Percentiles rank a stretch among this genome's conserved stretches.
phyloP scores from a whole-genome alignment of 164 flowering plant genomes.

The Saururus chinensis region DNA sequence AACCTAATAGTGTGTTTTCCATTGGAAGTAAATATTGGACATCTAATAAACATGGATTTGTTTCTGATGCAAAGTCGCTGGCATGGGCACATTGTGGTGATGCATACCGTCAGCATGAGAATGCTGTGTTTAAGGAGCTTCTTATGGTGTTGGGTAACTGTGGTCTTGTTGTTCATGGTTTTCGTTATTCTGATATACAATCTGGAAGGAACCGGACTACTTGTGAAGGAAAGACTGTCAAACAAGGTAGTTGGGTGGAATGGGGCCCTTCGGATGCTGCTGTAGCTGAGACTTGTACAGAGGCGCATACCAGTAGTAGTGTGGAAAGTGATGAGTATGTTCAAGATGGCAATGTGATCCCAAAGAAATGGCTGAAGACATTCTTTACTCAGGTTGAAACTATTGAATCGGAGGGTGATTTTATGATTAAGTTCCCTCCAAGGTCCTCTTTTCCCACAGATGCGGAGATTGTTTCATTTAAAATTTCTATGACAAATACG shows the following conservation, averaged over 20 bases:
- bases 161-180: conserved; percentile 82
- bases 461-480: conserved; percentile 67
- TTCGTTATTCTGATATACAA: conserved; percentile 23
- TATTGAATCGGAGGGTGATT: conserved; percentile 34
- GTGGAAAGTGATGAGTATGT: conserved; percentile 13
- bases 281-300: conserved; percentile 10
- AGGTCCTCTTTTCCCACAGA: conserved; percentile 46
- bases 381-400: conserved; percentile 50
- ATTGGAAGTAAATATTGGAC: conserved; percentile 13
- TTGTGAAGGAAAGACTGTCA: conserved; percentile 18
- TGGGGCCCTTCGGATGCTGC: conserved; percentile 60
- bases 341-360: conserved; percentile 10
- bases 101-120: conserved; percentile 40
- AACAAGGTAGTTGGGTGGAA: conserved; percentile 70
- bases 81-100: conserved; percentile 88
- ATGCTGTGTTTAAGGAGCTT: conserved; percentile 46
- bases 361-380: conserved; percentile 68
- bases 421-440: conserved; percentile 52
- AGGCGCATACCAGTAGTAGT: conserved; percentile 14
- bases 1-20: conserved; percentile 20
- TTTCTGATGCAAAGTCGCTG: conserved; percentile 68
- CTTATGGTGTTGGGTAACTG: conserved; percentile 66
- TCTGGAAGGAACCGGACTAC: conserved; percentile 10
- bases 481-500: conserved; percentile 32
- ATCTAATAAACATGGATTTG: conserved; percentile 23